A percentile compares a stretch with the other conserved stretches of the same genome.
Evolutionary conservation across 2,329 filamentous ascomycete genomes (phyloP).

Genomic region (Aspergillus sp.): DNA sequence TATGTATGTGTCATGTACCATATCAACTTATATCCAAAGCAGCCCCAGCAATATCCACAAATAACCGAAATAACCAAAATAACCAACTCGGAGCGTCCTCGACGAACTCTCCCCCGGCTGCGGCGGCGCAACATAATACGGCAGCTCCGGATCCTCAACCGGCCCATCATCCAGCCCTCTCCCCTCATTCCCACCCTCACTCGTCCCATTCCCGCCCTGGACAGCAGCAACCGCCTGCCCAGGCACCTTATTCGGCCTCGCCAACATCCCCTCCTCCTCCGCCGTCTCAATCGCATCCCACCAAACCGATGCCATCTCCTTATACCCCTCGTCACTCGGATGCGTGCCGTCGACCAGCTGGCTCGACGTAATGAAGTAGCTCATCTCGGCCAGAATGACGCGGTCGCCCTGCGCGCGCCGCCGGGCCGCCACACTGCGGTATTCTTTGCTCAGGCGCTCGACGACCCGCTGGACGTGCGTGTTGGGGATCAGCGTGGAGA

Average conservation of each 20-base stretch:
- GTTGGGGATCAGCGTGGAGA: slow-evolving; percentile 34
- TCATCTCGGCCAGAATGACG: slow-evolving; percentile 30
- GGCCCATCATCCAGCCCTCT: slow-evolving; percentile 4
- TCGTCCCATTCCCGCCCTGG: neutral
- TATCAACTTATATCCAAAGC: neutral
- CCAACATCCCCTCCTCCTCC: slow-evolving; percentile 1
- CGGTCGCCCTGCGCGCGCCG: slow-evolving; percentile 20
- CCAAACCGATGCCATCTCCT: slow-evolving; percentile 29
- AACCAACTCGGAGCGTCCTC: neutral
- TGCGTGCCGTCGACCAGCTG: slow-evolving; percentile 25
- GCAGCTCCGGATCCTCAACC: slow-evolving; percentile 2
- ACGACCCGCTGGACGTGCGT: slow-evolving; percentile 6
- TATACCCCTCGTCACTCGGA: slow-evolving; percentile 25
- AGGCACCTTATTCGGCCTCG: neutral
- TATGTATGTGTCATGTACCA: neutral
- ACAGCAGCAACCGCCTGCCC: neutral
- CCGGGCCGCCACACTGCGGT: slow-evolving; percentile 21
- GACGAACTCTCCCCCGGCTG: neutral
- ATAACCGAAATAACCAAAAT: neutral
- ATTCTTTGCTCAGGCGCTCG: slow-evolving; percentile 24
- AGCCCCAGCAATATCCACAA: neutral
- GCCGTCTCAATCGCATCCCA: slow-evolving; percentile 25
- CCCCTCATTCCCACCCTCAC: neutral
- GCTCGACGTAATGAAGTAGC: slow-evolving; percentile 14
- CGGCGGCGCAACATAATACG: slow-evolving; percentile 3